Conservation (phyloP, 108 stramenopile species). For the Craspedostauros australis region DNA sequence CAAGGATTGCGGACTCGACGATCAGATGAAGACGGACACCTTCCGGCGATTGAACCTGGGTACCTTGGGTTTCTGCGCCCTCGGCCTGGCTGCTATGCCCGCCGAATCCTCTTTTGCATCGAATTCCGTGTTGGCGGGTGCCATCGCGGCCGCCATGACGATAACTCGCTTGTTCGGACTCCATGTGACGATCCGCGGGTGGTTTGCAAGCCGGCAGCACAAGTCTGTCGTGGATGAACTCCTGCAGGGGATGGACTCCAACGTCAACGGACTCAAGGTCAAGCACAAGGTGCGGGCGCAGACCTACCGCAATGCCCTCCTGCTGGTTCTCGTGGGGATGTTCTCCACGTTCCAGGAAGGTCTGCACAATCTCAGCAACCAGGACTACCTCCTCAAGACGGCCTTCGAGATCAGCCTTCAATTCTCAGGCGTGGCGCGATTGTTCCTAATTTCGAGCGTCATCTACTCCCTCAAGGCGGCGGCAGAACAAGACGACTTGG, state of each 20-base stretch:
- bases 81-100: constrained; percentile 8
- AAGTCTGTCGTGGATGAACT: constrained; percentile 5
- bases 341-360: constrained; percentile 16
- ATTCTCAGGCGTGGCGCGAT: constrained; percentile 18
- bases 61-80: constrained; percentile 5
- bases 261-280: constrained; percentile 4
- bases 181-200: constrained; percentile 2
- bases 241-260: neutral
- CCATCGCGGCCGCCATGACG: neutral
- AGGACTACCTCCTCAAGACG: neutral
- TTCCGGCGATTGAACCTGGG: constrained; percentile 16
- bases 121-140: neutral
- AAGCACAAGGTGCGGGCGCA: constrained; percentile 3
- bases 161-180: neutral
- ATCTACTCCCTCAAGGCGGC: constrained; percentile 47
- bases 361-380: neutral
- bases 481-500: constrained; percentile 23
- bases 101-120: constrained; percentile 10
- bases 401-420: constrained; percentile 11
- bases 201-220: neutral
- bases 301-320: constrained; percentile 8
- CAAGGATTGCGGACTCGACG: no score
- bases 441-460: constrained; percentile 32
- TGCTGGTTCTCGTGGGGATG: constrained; percentile 1
- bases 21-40: no score